Base-by-base conservation (phyloP, 2,329 filamentous ascomycete species). In the Colletotrichum tropicicola region DNA sequence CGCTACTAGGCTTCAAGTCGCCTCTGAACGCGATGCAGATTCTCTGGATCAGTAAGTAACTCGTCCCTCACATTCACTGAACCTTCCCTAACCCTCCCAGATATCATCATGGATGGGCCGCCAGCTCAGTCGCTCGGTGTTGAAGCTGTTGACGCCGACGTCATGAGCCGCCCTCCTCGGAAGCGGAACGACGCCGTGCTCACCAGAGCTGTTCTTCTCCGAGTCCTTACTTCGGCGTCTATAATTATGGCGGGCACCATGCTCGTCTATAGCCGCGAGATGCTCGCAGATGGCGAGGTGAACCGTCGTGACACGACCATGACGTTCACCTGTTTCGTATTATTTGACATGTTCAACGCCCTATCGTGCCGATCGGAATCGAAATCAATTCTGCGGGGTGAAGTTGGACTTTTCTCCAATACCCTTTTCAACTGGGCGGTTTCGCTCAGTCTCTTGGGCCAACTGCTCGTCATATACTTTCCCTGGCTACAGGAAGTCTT, bases 291-390 rank as follows among this genome's bases (percentile, higher is more conserved):
- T 74, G 90, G 93, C 59, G 83, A 90, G 63, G 92, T 98, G 64
- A 97, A 91, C 1, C 92, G 93, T 52, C 93, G 97, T 71, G 96
- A 99, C 79, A 99, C 96, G 2, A 99, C 96, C 68, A 98, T 99
- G 92, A 98, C 96, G 0, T 99, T 99, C 76, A 99, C 96, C 6
- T 97, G 94, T 79, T 99, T 99, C 75, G 96, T 99, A 47, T 87
- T 99, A 57, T 99, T 98, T 78, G 96, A 99, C 83, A 99, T 99
- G 96, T 98, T 98, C 84, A 98, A 99, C 78, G 96, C 96, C 2
- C 84, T 99, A 21, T 91, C 93, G 15, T 99, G 96, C 79, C 92
- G 96, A 49, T 97, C 92, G 7, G 94, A 97, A 75, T 89, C 87
- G 68, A 98, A 98, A 77, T 97, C 92, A 10, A 85, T 99, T 5